Conservation (phyloP, 2,329 filamentous ascomycete genomes). For the Leptoxyphium fumago region DNA sequence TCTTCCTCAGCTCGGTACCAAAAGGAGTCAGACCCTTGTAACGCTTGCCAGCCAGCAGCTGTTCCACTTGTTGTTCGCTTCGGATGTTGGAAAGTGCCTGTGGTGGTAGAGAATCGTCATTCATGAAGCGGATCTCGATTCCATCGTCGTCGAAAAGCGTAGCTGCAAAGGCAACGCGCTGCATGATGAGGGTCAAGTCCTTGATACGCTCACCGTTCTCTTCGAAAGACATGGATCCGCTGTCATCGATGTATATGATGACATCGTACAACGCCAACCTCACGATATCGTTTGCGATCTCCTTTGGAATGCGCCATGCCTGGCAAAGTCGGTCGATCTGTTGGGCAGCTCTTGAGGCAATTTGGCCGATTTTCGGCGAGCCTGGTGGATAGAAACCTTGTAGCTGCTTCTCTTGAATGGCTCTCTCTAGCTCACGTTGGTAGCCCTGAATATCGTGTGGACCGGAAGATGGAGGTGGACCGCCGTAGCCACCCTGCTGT, state of each 20-base stretch:
- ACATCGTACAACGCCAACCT: slow-evolving; percentile 49
- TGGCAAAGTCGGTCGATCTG: slow-evolving; percentile 42
- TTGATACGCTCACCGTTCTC: slow-evolving; percentile 52
- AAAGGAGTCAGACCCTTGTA: slow-evolving; percentile 55
- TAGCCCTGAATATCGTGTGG: slow-evolving; percentile 40
- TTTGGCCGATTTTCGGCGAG: slow-evolving; percentile 35
- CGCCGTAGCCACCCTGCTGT: slow-evolving; percentile 11
- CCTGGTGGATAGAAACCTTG: slow-evolving; percentile 45
- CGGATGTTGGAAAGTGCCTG: slow-evolving; percentile 39
- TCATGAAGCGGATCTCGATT: slow-evolving; percentile 57
- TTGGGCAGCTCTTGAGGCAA: slow-evolving; percentile 32
- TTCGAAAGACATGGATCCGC: slow-evolving; percentile 55
- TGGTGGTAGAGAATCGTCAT: slow-evolving; percentile 36
- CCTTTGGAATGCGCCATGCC: slow-evolving; percentile 42
- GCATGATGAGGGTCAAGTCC: slow-evolving; percentile 49
- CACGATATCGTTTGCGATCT: slow-evolving; percentile 49
- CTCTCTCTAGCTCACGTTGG: slow-evolving; percentile 39
- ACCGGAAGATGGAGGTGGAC: slow-evolving; percentile 21
- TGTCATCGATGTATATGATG: slow-evolving; percentile 52
- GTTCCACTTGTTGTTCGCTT: slow-evolving; percentile 42
- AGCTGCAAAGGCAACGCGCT: slow-evolving; percentile 47
- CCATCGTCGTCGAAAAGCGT: slow-evolving; percentile 57
- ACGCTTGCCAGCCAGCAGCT: slow-evolving; percentile 41
- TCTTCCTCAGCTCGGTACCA: slow-evolving; percentile 46
- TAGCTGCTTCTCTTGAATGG: slow-evolving; percentile 46